Percentiles rank a stretch among this genome's conserved stretches.
These are phyloP conservation scores for Dalechampia spathulata DNA, from an alignment of 441 rosid genomes.

Conservation along the genomic window DNA sequence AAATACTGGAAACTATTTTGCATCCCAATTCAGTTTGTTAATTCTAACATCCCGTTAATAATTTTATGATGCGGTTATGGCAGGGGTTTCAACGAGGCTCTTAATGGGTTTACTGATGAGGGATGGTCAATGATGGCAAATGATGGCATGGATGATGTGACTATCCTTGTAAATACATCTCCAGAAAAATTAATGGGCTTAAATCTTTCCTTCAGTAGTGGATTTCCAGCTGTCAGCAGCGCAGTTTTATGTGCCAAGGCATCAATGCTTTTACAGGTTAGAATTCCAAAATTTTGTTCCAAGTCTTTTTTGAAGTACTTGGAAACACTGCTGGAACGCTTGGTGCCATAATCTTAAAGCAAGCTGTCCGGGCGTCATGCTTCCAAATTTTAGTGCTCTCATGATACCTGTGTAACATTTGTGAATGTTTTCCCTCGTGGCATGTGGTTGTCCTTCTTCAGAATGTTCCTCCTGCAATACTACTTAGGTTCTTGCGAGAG, in stretches of 20 bases:
- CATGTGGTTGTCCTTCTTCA: constrained; percentile 26
- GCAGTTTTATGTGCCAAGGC: constrained; percentile 91
- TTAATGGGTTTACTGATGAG: constrained; percentile 90
- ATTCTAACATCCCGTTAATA: constrained; percentile 1
- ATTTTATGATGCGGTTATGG: constrained; percentile 15
- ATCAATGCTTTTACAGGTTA: constrained; percentile 94
- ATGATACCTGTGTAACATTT: neutral
- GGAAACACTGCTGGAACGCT: neutral
- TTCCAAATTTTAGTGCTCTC: no score
- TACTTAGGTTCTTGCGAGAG: constrained; percentile 87
- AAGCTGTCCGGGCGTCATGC: no score
- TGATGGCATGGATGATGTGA: constrained; percentile 90
- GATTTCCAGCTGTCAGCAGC: constrained; percentile 73
- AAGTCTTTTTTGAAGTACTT: no score
- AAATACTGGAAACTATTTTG: no score
- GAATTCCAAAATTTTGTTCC: constrained; percentile 3
- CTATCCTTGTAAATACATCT: constrained; percentile 81
- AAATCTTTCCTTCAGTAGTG: constrained; percentile 68
- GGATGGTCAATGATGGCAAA: constrained; percentile 93
- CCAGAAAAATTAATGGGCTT: constrained; percentile 91
- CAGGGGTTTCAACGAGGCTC: constrained; percentile 96
- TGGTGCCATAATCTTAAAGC: no score
- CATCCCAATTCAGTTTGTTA: neutral
- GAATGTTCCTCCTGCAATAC: constrained; percentile 95
- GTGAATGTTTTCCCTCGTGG: neutral